These are phyloP conservation scores for Acacia melanoxylon DNA, from an alignment of 306 rosid genomes.

Conservation along the genomic window DNA sequence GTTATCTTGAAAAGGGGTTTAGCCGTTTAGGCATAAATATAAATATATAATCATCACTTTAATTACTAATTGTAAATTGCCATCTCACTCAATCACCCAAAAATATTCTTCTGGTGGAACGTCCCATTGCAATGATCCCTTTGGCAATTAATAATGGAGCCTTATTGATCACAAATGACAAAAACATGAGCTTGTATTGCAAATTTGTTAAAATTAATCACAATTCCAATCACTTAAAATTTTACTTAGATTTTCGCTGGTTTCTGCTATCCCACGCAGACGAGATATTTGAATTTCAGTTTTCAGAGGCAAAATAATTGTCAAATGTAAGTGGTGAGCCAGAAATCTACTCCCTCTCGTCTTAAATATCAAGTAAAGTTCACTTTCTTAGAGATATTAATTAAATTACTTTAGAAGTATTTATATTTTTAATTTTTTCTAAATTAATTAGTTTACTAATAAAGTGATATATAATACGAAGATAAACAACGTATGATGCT, in stretches of 20 bases:
- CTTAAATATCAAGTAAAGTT: no score
- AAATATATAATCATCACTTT: not conserved
- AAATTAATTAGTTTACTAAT: no score
- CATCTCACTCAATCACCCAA: not conserved
- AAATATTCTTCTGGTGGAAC: not conserved
- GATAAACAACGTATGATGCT: no score
- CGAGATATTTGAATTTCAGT: not conserved
- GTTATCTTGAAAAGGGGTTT: not conserved
- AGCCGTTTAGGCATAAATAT: not conserved
- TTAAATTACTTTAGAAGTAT: no score
- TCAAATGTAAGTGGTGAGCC: not conserved
- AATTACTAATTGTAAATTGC: not conserved
- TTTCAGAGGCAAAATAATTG: not conserved
- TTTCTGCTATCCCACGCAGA: not conserved
- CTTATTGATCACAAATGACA: not conserved
- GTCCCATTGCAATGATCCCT: not conserved
- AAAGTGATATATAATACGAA: no score
- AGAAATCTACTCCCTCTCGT: not conserved
- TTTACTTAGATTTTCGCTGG: not conserved
- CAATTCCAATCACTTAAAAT: not conserved
- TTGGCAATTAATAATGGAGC: not conserved
- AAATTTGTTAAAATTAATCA: not conserved
- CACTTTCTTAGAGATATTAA: no score
- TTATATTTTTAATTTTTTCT: no score
- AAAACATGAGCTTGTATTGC: not conserved